These are phyloP conservation scores for Punica granatum DNA, from an alignment of 345 rosid species.

Conservation along the genomic window DNA sequence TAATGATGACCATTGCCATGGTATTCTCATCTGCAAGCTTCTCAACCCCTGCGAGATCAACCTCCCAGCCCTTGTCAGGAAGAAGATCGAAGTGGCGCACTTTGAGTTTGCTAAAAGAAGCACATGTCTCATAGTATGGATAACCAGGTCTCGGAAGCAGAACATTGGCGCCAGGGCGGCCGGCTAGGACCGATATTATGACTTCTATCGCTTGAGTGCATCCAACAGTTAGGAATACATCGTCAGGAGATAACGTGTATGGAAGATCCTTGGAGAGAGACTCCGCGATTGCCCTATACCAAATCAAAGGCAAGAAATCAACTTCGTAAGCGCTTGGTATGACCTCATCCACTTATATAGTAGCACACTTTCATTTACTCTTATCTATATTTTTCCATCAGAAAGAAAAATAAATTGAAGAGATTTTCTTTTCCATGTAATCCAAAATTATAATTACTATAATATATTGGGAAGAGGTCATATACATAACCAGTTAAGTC, in stretches of 20 bases:
- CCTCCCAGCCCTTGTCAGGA: constrained; percentile 60
- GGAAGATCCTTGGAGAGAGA: constrained; percentile 48
- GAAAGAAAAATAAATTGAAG: no score
- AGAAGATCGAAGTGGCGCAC: constrained; percentile 57
- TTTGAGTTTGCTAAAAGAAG: constrained; percentile 31
- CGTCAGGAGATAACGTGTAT: constrained; percentile 43
- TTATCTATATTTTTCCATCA: no score
- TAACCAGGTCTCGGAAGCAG: constrained; percentile 61
- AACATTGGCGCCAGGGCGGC: constrained; percentile 54
- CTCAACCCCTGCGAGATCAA: constrained; percentile 52
- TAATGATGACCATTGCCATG: constrained; percentile 51
- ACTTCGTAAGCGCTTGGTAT: background rate
- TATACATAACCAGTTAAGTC: no score
- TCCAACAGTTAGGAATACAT: constrained; percentile 45
- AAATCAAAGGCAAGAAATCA: background rate
- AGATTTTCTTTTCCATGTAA: no score
- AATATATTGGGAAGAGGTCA: no score
- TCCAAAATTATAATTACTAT: no score
- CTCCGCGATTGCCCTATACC: constrained; percentile 53
- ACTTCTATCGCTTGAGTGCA: constrained; percentile 57
- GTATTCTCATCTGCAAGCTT: constrained; percentile 58
- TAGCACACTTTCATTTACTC: no score
- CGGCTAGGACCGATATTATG: constrained; percentile 34
- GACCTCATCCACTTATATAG: background rate
- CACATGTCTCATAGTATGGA: constrained; percentile 48